phyloP scores from a whole-genome alignment of 2,329 filamentous ascomycete species.

The Penicillium digitatum region DNA sequence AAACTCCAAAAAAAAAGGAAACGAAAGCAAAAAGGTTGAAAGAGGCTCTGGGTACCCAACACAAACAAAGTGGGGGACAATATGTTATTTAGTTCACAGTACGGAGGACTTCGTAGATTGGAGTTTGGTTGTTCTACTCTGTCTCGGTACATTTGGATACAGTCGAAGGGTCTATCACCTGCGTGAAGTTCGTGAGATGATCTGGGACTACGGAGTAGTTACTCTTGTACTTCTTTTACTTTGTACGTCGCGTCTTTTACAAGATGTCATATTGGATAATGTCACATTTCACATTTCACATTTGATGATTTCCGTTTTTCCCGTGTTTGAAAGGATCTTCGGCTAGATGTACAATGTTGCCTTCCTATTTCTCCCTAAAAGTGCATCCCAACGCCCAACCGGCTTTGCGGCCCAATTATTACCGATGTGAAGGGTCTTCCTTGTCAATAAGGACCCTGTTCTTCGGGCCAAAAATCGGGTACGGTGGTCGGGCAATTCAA shows the following conservation, averaged over 20 bases:
- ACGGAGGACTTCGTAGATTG: no score
- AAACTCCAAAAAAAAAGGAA: neutral
- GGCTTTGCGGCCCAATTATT: constrained; percentile 24
- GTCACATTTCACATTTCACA: no score
- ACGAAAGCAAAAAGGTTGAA: constrained; percentile 14
- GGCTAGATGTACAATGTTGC: neutral
- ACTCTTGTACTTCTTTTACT: neutral
- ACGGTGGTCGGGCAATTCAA: neutral
- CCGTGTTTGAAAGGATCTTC: neutral
- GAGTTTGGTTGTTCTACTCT: no score
- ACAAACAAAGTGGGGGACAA: constrained; percentile 11
- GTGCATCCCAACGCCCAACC: constrained; percentile 14
- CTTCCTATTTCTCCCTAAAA: constrained; percentile 10
- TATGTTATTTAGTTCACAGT: no score
- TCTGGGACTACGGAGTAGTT: no score
- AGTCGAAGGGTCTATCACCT: no score
- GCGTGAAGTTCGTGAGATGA: no score
- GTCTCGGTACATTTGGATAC: no score
- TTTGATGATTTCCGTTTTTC: neutral
- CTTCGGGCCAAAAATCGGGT: neutral
- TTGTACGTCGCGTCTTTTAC: no score
- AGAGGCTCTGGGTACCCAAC: constrained; percentile 24
- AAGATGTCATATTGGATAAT: no score
- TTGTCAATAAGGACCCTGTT: neutral
- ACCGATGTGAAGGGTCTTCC: constrained; percentile 11